Base-by-base conservation (phyloP, 805 yeast species). In the Yarrowia sp. region DNA sequence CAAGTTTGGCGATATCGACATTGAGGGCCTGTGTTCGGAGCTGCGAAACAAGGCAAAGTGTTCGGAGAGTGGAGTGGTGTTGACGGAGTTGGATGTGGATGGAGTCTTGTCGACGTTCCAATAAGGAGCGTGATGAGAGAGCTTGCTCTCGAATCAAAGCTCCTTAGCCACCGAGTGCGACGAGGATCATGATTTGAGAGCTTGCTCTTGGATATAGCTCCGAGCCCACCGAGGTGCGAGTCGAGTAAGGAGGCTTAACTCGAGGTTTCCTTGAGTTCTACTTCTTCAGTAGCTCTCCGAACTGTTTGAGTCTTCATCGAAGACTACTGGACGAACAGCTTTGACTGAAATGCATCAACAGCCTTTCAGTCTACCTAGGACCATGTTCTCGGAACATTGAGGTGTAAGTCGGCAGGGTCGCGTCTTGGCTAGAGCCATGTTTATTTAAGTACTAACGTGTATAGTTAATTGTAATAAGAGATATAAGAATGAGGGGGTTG, bases 11-110 rank as follows among this genome's bases (percentile, higher is more conserved):
- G 97, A 93, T 70, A 83, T 95, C 67, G 99, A 95, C 78, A 93
- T 95, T 72, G 98, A 94, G 76, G 96, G 97, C 2, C 84, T 95
- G 77, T 95, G 99, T 83, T 77, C 81, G 53, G 99, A 95, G 80
- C 83, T 95, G 76, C 90, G 94, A 79, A 79, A 88, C 46, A 95
- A 94, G 83, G 99, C 98, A 11, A 92, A 92, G 79, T 95, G 99
- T 81, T 89, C 97, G 14, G 98, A 94, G 75, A 81, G 83, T 68
- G 99, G 99, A 16, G 98, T 90, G 41, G 97, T 95, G 40, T 86
- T 95, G 40, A 88, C 90, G 71, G 89, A 89, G 69, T 80, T 83
- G 45, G 98, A 94, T 76, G 94, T 95, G 38, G 89, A 90, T 72
- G 80, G 82, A 46, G 86, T 84, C 19, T 74, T 82, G 59, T 72